These are phyloP conservation scores for Cubamyces sp. DNA, from an alignment of 768 basidiomycete species.

Conservation along the genomic window DNA sequence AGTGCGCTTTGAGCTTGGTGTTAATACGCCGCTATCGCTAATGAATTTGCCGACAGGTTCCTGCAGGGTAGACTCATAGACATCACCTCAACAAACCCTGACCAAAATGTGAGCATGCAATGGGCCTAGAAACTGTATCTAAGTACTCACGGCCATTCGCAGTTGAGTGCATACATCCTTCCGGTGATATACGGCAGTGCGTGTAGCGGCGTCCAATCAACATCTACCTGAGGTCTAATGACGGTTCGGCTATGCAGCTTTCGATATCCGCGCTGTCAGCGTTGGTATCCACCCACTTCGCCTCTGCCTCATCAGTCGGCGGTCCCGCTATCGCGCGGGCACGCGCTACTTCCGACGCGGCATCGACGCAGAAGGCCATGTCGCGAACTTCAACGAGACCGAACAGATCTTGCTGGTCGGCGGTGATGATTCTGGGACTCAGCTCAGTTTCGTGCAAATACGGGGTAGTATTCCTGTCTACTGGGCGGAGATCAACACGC, in stretches of 20 bases:
- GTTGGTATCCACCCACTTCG: slow-evolving; percentile 81
- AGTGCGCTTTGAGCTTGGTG: slow-evolving; percentile 42
- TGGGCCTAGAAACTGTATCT: no score
- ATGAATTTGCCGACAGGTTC: slow-evolving; percentile 39
- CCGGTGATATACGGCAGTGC: slow-evolving; percentile 94
- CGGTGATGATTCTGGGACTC: slow-evolving; percentile 49
- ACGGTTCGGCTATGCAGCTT: slow-evolving; percentile 52
- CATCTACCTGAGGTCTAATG: slow-evolving; percentile 1
- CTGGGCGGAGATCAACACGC: slow-evolving; percentile 95
- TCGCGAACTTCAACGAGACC: slow-evolving; percentile 98
- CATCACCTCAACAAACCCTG: slow-evolving; percentile 49
- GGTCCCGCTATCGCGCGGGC: slow-evolving; percentile 92
- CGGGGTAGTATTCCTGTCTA: slow-evolving; percentile 93
- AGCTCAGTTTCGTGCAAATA: slow-evolving; percentile 90
- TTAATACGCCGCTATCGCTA: slow-evolving; percentile 10
- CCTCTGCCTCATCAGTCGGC: slow-evolving; percentile 88
- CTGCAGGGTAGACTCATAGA: slow-evolving; percentile 68
- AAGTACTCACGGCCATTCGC: slow-evolving; percentile 19
- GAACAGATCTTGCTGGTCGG: slow-evolving; percentile 91
- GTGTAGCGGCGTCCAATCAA: slow-evolving; percentile 37
- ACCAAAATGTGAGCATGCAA: slow-evolving; percentile 62
- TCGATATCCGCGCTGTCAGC: slow-evolving; percentile 77
- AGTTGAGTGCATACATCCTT: slow-evolving; percentile 90
- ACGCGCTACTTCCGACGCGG: slow-evolving; percentile 97
- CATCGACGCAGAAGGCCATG: slow-evolving; percentile 85